A percentile compares a stretch with the other conserved stretches of the same genome.
Conservation (phyloP, 306 rosid genomes). For the Malus sylvestris region DNA sequence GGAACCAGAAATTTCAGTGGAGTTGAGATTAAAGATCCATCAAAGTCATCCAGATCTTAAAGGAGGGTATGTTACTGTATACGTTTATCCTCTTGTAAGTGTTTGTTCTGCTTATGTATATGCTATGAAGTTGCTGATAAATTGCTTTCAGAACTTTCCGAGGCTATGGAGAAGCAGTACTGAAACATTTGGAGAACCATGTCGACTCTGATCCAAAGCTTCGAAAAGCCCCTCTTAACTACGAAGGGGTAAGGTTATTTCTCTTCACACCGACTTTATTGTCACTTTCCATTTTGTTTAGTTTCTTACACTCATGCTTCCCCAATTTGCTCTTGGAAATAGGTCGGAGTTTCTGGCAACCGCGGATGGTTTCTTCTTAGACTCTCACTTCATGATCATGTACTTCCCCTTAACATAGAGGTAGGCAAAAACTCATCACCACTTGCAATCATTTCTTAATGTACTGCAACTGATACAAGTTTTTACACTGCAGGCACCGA, state of each 20-base stretch:
- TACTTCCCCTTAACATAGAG: conserved; percentile 96
- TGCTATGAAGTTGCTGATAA: no score
- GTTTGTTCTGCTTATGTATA: no score
- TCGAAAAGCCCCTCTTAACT: conserved; percentile 9
- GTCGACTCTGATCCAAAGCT: no score
- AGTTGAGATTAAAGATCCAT: conserved; percentile 78
- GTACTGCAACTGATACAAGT: conserved; percentile 15
- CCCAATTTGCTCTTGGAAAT: conserved; percentile 26
- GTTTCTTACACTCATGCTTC: conserved; percentile 8
- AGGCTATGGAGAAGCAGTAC: no score
- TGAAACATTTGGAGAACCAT: no score
- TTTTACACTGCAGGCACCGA: conserved; percentile 50
- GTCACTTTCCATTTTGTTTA: not conserved
- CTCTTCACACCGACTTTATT: not conserved
- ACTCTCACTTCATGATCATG: conserved; percentile 94
- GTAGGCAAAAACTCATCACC: conserved; percentile 30
- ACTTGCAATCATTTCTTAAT: not conserved
- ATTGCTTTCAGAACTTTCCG: no score
- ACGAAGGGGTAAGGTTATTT: conserved; percentile 68
- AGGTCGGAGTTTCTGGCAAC: conserved; percentile 84
- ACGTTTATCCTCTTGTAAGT: no score
- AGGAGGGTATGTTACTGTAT: conserved; percentile 1
- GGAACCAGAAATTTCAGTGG: conserved; percentile 70
- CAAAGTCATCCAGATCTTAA: conserved; percentile 80
- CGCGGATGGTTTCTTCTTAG: conserved; percentile 97